Base-by-base conservation (phyloP, 1,284 basidiomycete genomes). In the Cutaneotrichosporon arboriforme region DNA sequence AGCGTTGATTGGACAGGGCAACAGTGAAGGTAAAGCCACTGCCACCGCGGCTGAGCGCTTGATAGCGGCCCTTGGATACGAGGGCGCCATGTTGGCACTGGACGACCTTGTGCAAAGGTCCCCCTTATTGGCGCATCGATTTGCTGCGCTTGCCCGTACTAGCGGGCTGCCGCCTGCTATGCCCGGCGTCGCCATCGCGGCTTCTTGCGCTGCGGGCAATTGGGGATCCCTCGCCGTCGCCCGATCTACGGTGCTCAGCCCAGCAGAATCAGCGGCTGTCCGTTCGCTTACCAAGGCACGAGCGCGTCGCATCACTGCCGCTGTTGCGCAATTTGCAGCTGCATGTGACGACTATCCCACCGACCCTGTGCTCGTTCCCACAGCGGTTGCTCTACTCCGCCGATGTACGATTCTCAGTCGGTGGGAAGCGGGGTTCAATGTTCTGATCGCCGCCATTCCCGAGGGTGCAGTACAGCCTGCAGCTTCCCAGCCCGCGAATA, bases 61-160 rank as follows among this genome's bases (percentile, higher is more conserved):
- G 40, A 31, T 13, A 37, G 33, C 34, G 10, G 10, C 26, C 5
- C 26, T 31, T 5, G 26, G 26, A 10, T 10, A 31, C 5, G 26
- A 31, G 10, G 26, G 26, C 26, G 26, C 26, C 26, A 10, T 10
- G 7, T 5, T 31, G 5, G 26, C 26, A 10, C 49, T 59, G 9
- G 36, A 26, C n/a, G 12, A 17, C 14, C 38, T 49, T 8, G 39
- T 41, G 7, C 4, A 8, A 0, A 8, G 36, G 18, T 33, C 55
- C 13, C 57, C 57, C 5, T 21, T 41, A 26, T 51, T 59, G 23
- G 54, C 57, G 8, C 54, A 55, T 23, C 47, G 57, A 0, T 42
- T 59, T n/a, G 35, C 41, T 3, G 18, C 42, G 13, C 22, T 59
- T 17, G 39, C 41, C 8, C 17, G 21, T 13, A 34, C 31, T 3